Evolutionary conservation across 495 filamentous ascomycete species (phyloP), one percentile per base, ranked within the genome.

Genomic region (Neurospora pannonica): DNA sequence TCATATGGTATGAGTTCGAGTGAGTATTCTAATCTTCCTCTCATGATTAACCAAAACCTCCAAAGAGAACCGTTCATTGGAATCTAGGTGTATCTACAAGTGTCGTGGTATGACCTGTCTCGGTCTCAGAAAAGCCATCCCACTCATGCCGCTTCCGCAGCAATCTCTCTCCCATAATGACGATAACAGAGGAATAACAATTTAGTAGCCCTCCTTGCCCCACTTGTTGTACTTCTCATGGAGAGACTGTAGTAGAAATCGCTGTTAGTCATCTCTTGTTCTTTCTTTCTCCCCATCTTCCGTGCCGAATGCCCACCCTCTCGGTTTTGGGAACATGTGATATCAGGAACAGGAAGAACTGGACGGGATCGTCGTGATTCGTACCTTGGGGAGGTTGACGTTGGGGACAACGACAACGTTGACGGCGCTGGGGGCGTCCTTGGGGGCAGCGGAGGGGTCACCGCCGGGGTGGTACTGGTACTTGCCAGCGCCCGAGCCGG

Each of bases 191-290:
- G 54, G 2, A 19, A 70, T 28, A 42, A 48, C 24, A 54, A 42
- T 81, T 72, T 82, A 83, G 80, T 87, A 88, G 70, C 86, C 86
- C 9, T 98, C 96, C 89, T 98, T 98, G 84, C 95, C 96, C 88
- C 91, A 97, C 89, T 99, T 99, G 90, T 99, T 99, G 88, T 90
- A 98, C 82, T 90, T 90, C 77, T 98, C 96, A 85, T 99, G 96
- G 73, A 97, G 88, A 70, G 89, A 85, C 96, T 97, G 76, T 21
- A 72, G 60, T 75, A n/a, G 62, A 62, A 15, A 6, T 67, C 7
- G 15, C 54, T 67, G 72, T 82, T 71, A 83, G 78, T 78, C 69
- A 67, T 71, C 40, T 71, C 40, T 38, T 73, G 37, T 38, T 19
- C 69, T 72, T 36, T 15, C 21, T 21, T 39, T 13, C 40, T 8